Base-by-base conservation (phyloP, 108 stramenopile species). In the Bacterosira constricta region DNA sequence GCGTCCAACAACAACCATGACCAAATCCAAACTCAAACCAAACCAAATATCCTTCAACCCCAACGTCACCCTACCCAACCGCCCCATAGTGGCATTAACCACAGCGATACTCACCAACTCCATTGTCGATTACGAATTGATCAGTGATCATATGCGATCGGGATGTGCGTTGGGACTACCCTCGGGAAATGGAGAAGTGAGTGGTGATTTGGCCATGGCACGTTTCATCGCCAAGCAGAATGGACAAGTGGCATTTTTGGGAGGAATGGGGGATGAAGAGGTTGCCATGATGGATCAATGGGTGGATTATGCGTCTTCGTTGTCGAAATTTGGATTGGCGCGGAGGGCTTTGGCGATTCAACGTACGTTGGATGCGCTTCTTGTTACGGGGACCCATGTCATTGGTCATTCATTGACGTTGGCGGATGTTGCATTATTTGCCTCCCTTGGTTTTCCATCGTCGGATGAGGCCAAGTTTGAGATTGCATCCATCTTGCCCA, bases 351-450 rank as follows among this genome's bases (percentile, higher is more conserved):
- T 78, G 71, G 89, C 90, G 5, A 54, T 95, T 29, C 71, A 81
- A 30, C 69, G 80, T 56, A 93, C 90, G 0, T 42, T 95, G 60
- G 88, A 94, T 70, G 87, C 88, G 6, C 69, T 85, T n/a, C 69
- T 96, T 45, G 63, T 67, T 1, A 49, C 64, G 1, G 42, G 66
- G 1, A 90, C 94, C 29, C 96, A 89, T 61, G 36, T 94, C 25
- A 85, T 88, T 9, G 97, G 95, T 36, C 49, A 82, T 71, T 44
- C 82, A 15, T 34, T 96, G 27, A 89, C 94, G 23, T 60, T 99
- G 54, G 98, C 98, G 9, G 98, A 99, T 77, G 47, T 96, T 7
- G 97, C 96, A 15, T 25, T 92, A 17, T 91, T 88, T 86, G 79
- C 82, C 4, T 78, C 86, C 0, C 38, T 90, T 18, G 90, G 89